Evolutionary conservation across 257 asterid species (phyloP).

Genomic region (Jacaranda copaia): DNA sequence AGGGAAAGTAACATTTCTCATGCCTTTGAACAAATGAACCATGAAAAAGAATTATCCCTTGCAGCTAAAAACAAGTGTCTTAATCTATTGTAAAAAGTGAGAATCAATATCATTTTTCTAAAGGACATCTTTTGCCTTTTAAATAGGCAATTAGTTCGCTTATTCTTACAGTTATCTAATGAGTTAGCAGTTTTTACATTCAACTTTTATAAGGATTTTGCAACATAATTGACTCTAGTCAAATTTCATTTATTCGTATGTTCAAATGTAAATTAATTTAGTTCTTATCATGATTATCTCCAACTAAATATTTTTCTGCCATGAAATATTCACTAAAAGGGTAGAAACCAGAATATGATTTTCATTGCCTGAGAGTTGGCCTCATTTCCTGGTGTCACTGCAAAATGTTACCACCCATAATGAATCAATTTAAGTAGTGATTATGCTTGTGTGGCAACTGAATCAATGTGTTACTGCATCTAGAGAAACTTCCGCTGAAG

Average conservation of each 20-base stretch:
- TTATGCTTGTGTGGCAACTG: not conserved
- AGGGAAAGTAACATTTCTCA: not conserved
- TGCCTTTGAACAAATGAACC: not conserved
- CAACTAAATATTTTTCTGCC: not conserved
- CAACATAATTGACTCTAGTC: not conserved
- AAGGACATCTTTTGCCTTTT: not conserved
- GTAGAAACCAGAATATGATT: not conserved
- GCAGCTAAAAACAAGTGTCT: not conserved
- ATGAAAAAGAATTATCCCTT: not conserved
- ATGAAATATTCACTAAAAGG: not conserved
- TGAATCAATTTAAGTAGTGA: not conserved
- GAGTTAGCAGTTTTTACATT: not conserved
- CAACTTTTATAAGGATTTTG: not conserved
- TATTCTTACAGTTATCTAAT: not conserved
- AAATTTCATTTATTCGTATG: not conserved
- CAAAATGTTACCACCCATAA: not conserved
- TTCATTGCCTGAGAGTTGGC: not conserved
- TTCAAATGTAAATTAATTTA: not conserved
- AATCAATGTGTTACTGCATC: constrained; percentile 5
- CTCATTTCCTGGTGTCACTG: not conserved
- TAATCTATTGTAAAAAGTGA: not conserved
- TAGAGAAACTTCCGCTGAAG: not conserved
- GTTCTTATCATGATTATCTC: constrained; percentile 1
- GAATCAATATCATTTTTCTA: not conserved
- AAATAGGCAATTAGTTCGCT: not conserved